phyloP scores from a whole-genome alignment of 139 green algal genomes.

The Mychonastes homosphaera region DNA sequence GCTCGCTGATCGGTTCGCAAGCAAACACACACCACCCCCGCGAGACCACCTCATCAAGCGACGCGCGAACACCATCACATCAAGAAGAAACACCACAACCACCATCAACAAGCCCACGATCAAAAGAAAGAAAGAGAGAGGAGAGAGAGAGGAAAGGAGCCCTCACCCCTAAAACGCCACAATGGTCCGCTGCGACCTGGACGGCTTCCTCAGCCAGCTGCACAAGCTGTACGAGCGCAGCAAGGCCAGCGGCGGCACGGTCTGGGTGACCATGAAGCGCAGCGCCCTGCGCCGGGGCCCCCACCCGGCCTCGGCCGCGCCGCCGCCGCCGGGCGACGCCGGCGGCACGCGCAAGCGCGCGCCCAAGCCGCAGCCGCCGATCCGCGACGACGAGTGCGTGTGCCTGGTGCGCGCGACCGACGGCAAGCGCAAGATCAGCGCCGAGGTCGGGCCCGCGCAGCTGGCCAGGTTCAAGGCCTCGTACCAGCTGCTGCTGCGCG shows the following conservation, averaged over 20 bases:
- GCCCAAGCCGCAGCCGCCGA: slow-evolving; percentile 14
- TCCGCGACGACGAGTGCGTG: slow-evolving; percentile 30
- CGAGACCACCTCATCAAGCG: no score
- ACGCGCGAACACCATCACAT: no score
- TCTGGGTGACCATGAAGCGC: slow-evolving; percentile 64
- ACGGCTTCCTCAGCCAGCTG: slow-evolving; percentile 68
- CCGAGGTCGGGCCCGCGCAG: slow-evolving; percentile 32
- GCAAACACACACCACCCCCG: no score
- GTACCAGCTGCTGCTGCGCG: slow-evolving; percentile 26
- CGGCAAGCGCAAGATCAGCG: slow-evolving; percentile 70
- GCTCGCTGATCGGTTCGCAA: no score
- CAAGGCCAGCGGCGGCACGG: slow-evolving; percentile 38
- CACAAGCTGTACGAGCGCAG: slow-evolving; percentile 56
- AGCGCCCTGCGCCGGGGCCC: slow-evolving; percentile 27
- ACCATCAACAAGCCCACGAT: no score
- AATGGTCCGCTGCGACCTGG: slow-evolving; percentile 32
- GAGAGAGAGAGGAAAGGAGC: no score
- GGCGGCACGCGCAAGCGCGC: slow-evolving; percentile 5
- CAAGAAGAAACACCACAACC: no score
- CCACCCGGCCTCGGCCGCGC: no score
- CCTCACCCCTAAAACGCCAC: no score
- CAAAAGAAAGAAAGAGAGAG: no score
- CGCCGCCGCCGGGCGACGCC: no score
- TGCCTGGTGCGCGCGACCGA: slow-evolving; percentile 67
- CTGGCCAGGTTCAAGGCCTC: slow-evolving; percentile 41